These are phyloP conservation scores for Botrytis byssoidea DNA, from an alignment of 2,329 filamentous ascomycete species.

Conservation along the genomic window DNA sequence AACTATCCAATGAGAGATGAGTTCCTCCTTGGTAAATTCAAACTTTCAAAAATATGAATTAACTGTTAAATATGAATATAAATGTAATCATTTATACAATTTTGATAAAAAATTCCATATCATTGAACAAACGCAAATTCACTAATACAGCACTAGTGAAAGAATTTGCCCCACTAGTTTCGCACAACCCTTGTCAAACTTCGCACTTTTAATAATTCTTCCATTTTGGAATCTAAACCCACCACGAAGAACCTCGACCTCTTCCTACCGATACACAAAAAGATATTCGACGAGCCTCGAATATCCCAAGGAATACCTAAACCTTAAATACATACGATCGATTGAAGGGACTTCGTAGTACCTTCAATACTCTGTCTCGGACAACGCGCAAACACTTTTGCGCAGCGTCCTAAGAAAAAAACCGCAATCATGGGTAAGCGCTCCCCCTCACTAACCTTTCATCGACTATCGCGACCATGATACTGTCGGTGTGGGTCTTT, in stretches of 20 bases:
- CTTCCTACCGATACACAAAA: constrained; percentile 5
- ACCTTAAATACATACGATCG: constrained; percentile 7
- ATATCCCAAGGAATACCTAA: background rate
- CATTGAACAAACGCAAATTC: background rate
- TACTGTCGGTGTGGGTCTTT: background rate
- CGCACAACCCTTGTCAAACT: constrained; percentile 18
- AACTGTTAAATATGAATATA: background rate
- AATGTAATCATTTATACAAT: background rate
- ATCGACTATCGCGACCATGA: constrained; percentile 15
- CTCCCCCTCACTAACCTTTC: constrained; percentile 25
- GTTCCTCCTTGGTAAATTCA: background rate
- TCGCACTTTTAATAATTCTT: constrained; percentile 20
- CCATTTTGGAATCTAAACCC: constrained; percentile 13
- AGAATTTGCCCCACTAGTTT: constrained; percentile 17
- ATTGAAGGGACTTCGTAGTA: constrained; percentile 30
- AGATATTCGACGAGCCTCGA: constrained; percentile 20
- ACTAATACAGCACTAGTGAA: background rate
- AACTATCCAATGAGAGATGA: background rate
- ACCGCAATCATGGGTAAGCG: constrained; percentile 62
- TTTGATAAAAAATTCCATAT: background rate
- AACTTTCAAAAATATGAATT: background rate
- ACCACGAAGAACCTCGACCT: constrained; percentile 18
- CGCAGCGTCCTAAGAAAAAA: constrained; percentile 45
- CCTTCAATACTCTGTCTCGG: constrained; percentile 30
- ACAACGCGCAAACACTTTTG: constrained; percentile 39